A percentile compares a stretch with the other conserved stretches of the same genome.
These are phyloP conservation scores for Colletotrichum karsti DNA, from an alignment of 2,329 filamentous ascomycete species.

Conservation along the genomic window DNA sequence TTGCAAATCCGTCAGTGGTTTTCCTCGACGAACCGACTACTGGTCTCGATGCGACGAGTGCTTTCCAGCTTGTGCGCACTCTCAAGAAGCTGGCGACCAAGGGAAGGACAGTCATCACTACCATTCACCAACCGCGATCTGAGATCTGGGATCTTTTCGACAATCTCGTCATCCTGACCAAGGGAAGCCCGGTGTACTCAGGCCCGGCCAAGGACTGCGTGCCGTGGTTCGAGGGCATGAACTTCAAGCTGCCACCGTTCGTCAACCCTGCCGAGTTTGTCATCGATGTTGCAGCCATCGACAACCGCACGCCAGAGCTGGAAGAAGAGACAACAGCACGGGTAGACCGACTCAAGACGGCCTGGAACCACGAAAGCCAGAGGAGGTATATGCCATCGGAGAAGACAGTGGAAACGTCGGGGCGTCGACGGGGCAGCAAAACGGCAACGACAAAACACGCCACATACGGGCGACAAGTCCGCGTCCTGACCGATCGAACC, in stretches of 20 bases:
- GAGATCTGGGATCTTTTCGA: conserved; percentile 85
- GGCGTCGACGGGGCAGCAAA: neutral
- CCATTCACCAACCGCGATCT: conserved; percentile 80
- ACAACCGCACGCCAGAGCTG: conserved; percentile 73
- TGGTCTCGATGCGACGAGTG: conserved; percentile 79
- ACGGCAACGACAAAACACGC: conserved; percentile 52
- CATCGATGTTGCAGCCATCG: conserved; percentile 78
- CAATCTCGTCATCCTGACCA: conserved; percentile 73
- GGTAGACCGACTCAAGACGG: conserved; percentile 67
- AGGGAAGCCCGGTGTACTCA: conserved; percentile 74
- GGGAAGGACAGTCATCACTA: conserved; percentile 76
- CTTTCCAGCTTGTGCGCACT: conserved; percentile 76
- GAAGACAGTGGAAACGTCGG: conserved; percentile 23
- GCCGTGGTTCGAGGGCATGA: conserved; percentile 69
- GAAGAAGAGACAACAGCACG: conserved; percentile 67
- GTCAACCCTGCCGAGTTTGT: conserved; percentile 82
- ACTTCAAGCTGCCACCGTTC: conserved; percentile 72
- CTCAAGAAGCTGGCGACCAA: conserved; percentile 73
- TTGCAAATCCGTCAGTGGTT: conserved; percentile 81
- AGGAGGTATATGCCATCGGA: conserved; percentile 34
- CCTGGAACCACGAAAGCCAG: conserved; percentile 56
- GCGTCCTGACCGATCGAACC: conserved; percentile 73
- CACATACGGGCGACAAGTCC: conserved; percentile 68
- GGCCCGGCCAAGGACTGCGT: conserved; percentile 67
- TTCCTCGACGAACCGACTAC: conserved; percentile 85